phyloP scores from a whole-genome alignment of 345 rosid species.

The Psidium friedrichsthalianum region DNA sequence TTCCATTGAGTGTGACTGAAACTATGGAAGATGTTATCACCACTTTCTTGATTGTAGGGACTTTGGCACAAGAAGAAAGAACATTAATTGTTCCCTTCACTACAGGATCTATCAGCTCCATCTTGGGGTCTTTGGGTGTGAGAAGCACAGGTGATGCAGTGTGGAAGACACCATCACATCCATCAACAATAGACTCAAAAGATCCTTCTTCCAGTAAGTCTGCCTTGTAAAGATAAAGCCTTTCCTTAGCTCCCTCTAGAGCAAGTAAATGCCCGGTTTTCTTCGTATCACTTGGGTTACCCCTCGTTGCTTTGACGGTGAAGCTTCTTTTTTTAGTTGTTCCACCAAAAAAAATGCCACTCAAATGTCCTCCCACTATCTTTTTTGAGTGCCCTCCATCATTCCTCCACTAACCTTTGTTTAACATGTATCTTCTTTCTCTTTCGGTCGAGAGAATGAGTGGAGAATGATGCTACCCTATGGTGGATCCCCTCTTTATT shows the following conservation, averaged over 20 bases:
- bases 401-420: too few species aligned
- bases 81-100: constrained; percentile 24
- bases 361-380: too few species aligned
- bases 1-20: constrained; percentile 4
- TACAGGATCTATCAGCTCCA: constrained; percentile 25
- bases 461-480: too few species aligned
- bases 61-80: constrained; percentile 16
- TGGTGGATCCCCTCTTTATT: too few species aligned
- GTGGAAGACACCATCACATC: constrained; percentile 19
- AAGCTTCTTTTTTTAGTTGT: too few species aligned
- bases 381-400: too few species aligned
- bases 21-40: constrained; percentile 25
- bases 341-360: too few species aligned
- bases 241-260: constrained; percentile 27
- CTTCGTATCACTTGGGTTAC: constrained; percentile 26
- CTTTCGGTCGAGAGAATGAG: too few species aligned
- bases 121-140: constrained; percentile 20
- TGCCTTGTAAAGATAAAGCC: constrained; percentile 19
- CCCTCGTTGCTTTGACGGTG: too few species aligned
- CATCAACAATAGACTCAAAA: constrained; percentile 17
- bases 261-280: constrained; percentile 12
- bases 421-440: too few species aligned
- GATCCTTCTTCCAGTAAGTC: constrained; percentile 19
- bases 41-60: constrained; percentile 21
- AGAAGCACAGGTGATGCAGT: constrained; percentile 38